Evolutionary conservation across 495 filamentous ascomycete genomes (phyloP), one percentile per base, ranked within the genome.

Genomic region (Rusavskia elegans): DNA sequence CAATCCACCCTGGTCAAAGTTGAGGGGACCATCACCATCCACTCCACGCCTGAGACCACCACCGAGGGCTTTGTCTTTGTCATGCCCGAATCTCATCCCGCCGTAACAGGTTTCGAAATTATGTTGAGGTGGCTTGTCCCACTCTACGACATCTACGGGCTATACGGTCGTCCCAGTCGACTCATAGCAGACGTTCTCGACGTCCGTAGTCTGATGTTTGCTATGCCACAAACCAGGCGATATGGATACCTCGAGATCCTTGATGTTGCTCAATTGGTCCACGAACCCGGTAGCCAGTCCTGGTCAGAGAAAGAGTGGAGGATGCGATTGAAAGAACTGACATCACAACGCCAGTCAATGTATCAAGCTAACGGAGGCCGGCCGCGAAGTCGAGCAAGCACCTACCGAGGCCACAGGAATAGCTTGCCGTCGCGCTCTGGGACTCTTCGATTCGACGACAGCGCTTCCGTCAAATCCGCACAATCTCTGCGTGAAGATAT

Each of bases 121-220:
- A 86, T 97, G 78, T 74, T 99, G n/a, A 79, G 86, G 29, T 97
- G 85, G 68, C 68, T 99, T 8, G 92, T 99, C 59, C 92, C 93
- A 0, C 85, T 86, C 0, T 99, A 86, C 68, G 92, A 99, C 61
- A 85, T 87, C 0, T 97, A 95, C 65, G 82, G 76, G 23, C 72
- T 97, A 14, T 99, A 99, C 58, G 92, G 92, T 7, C 84, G 92
- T 17, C 92, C 92, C 9, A 86, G 77, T 27, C 82, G 85, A 53
- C 71, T 99, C 25, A 80, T 95, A 45, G 85, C 92, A 1, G 94
- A 93, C 59, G 81, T 83, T 0, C 78, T 85, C 25, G 87, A 99
- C 64, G 70, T 81, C 4, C 81, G 85, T 53, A 90, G 92, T 53
- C 72, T 99, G 58, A 99, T 99, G 92, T 97, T 99, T 68, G 93